Conservation (phyloP, 164 flowering plant species). For the Malania oleifera region DNA sequence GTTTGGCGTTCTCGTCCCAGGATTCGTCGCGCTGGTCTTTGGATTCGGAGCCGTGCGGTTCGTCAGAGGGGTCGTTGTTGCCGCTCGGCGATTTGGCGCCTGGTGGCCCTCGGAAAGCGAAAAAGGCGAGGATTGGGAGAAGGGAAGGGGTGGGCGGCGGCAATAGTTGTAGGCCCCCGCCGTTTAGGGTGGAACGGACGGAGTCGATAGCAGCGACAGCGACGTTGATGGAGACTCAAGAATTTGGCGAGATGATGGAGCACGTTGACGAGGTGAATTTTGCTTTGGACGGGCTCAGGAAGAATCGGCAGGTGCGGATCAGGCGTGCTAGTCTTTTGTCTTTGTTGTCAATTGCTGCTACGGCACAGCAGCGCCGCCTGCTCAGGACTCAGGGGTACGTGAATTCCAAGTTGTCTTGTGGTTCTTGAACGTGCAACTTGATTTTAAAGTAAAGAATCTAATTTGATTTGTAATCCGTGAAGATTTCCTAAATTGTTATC, state of each 20-base stretch:
- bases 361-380: conserved; percentile 62
- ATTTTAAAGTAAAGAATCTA: neutral
- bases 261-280: conserved; percentile 89
- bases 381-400: conserved; percentile 80
- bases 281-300: conserved; percentile 82
- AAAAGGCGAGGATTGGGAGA: conserved; percentile 19
- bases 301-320: conserved; percentile 58
- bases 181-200: conserved; percentile 7
- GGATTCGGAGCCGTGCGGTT: conserved; percentile 30
- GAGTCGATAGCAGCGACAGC: conserved; percentile 35
- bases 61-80: conserved; percentile 18
- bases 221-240: conserved; percentile 94
- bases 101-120: conserved; percentile 19
- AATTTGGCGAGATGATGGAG: conserved; percentile 97
- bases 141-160: conserved; percentile 10
- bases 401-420: neutral
- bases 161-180: neutral
- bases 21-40: conserved; percentile 61
- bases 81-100: conserved; percentile 6
- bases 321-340: conserved; percentile 74
- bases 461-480: neutral
- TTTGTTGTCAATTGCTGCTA: conserved; percentile 56
- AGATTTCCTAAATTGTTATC: no score
- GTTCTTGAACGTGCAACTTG: neutral
- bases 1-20: conserved; percentile 53